These are phyloP conservation scores for Arabis hirsuta DNA, from an alignment of 345 rosid species.

Conservation along the genomic window DNA sequence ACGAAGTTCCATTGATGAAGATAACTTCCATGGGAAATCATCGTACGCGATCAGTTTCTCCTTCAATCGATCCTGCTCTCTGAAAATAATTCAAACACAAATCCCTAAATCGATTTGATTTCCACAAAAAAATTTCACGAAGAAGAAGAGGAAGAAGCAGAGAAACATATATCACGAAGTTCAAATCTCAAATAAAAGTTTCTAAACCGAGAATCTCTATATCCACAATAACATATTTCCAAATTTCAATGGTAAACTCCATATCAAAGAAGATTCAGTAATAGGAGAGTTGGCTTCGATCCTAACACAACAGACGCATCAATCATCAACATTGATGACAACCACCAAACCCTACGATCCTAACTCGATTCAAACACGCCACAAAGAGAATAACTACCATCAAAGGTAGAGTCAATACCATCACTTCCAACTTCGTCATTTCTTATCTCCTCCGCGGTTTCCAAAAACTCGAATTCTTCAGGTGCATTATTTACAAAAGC, in stretches of 20 bases:
- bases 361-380: too few species aligned
- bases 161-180: too few species aligned
- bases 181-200: too few species aligned
- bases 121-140: not conserved
- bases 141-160: too few species aligned
- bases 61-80: slow-evolving; percentile 68
- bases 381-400: too few species aligned
- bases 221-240: slow-evolving; percentile 7
- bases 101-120: not conserved
- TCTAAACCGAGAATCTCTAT: too few species aligned
- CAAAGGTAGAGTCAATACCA: slow-evolving; percentile 29
- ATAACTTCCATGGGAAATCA: slow-evolving; percentile 68
- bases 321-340: too few species aligned
- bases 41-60: slow-evolving; percentile 55
- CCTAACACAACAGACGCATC: not conserved
- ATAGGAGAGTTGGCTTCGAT: slow-evolving; percentile 44
- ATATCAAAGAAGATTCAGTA: slow-evolving; percentile 42
- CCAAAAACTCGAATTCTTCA: slow-evolving; percentile 17
- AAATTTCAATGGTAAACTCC: slow-evolving; percentile 38
- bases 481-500: slow-evolving; percentile 26
- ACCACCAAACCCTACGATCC: too few species aligned
- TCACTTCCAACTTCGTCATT: slow-evolving; percentile 18
- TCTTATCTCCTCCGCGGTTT: not conserved
- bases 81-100: slow-evolving; percentile 27
- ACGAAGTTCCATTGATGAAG: slow-evolving; percentile 24